These are phyloP conservation scores for Amylocystis lapponica DNA, from an alignment of 768 basidiomycete species.

Conservation along the genomic window DNA sequence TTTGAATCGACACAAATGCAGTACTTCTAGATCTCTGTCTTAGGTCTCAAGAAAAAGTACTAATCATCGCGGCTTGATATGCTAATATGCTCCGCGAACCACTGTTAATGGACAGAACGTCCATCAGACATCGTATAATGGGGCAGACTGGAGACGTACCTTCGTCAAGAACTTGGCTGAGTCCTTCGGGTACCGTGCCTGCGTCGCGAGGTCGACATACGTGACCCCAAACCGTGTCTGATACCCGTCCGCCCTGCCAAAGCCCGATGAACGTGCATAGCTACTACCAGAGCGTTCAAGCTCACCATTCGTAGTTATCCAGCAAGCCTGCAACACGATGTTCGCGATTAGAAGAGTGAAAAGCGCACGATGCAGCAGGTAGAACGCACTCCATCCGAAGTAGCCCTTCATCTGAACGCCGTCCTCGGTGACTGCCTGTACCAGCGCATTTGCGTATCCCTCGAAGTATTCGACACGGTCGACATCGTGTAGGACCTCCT, in stretches of 20 bases:
- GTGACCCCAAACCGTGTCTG: constrained; percentile 40
- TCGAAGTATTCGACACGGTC: constrained; percentile 38
- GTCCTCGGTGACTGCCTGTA: constrained; percentile 33
- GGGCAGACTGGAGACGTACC: constrained; percentile 8
- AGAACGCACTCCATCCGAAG: constrained; percentile 36
- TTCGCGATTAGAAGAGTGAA: constrained; percentile 3
- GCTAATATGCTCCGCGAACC: constrained; percentile 14
- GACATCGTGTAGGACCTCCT: constrained; percentile 30
- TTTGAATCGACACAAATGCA: too few species aligned
- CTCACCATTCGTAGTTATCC: constrained; percentile 41
- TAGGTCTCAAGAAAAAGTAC: too few species aligned
- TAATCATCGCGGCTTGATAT: too few species aligned
- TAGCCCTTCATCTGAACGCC: constrained; percentile 31
- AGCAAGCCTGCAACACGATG: constrained; percentile 23
- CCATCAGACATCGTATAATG: neutral
- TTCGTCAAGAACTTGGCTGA: constrained; percentile 21
- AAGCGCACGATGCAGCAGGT: neutral
- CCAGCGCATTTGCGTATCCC: constrained; percentile 30
- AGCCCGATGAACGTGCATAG: neutral
- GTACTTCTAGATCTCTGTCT: too few species aligned
- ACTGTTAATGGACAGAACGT: constrained; percentile 1
- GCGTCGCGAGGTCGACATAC: constrained; percentile 32
- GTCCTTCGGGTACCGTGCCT: constrained; percentile 23
- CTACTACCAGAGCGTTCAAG: neutral
- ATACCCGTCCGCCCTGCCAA: constrained; percentile 33